These are phyloP conservation scores for Colletotrichum cordylinicola DNA, from an alignment of 2,329 filamentous ascomycete genomes.

Conservation along the genomic window DNA sequence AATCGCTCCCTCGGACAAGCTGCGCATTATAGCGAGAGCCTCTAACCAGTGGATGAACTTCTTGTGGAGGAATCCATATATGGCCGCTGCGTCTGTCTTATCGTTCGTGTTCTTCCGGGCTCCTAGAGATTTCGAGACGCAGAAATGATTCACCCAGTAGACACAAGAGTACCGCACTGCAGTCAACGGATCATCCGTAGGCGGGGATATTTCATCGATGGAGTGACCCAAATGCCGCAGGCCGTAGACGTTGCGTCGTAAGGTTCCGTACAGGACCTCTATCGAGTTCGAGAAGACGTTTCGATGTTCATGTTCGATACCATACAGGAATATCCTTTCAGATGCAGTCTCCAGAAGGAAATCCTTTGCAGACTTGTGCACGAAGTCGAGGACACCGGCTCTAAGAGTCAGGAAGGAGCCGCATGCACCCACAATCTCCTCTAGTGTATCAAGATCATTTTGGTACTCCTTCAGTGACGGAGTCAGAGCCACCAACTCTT, in stretches of 20 bases:
- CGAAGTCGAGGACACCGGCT: slow-evolving; percentile 36
- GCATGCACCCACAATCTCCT: neutral
- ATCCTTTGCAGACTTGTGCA: slow-evolving; percentile 51
- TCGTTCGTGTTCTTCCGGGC: too few species aligned
- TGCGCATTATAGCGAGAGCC: neutral
- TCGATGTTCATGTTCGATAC: slow-evolving; percentile 30
- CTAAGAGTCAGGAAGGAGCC: slow-evolving; percentile 31
- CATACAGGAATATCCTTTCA: slow-evolving; percentile 32
- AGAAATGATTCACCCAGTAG: slow-evolving; percentile 27
- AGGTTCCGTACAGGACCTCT: slow-evolving; percentile 26
- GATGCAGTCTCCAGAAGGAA: slow-evolving; percentile 31
- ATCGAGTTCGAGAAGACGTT: slow-evolving; percentile 39
- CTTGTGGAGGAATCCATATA: neutral
- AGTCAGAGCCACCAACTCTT: slow-evolving; percentile 35
- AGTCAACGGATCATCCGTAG: slow-evolving; percentile 18
- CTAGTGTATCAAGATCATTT: neutral
- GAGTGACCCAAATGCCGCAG: slow-evolving; percentile 24
- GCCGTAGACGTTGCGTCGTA: slow-evolving; percentile 40
- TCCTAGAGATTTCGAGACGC: neutral
- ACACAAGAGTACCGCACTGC: slow-evolving; percentile 24
- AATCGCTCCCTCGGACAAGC: neutral
- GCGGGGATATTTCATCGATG: slow-evolving; percentile 1
- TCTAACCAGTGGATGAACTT: neutral
- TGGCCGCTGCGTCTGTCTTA: neutral
- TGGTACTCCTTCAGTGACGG: neutral